Evolutionary conservation across 192 early-diverging fungal species (phyloP), one percentile per base, ranked within the genome.

Genomic region (Podila epigama): DNA sequence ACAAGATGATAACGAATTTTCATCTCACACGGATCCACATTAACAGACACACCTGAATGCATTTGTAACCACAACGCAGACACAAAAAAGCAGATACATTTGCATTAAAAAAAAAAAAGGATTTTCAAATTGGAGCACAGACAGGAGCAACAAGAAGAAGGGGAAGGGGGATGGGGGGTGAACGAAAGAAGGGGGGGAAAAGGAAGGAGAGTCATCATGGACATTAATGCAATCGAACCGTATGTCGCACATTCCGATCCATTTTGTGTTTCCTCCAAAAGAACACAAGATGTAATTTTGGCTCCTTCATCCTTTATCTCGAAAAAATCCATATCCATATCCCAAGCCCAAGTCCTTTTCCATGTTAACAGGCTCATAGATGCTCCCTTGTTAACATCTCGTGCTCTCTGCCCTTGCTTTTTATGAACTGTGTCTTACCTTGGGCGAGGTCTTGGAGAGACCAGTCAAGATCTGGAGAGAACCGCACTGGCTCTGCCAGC

Each of bases 401-500:
- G 28, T 32, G 22, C 42, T 22, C 3, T 20, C 6, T 36, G 7
- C 25, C 15, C 4, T 34, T 16, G 31, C 27, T 18, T 28, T 44
- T 28, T 20, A 8, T n/a, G n/a, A n/a, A n/a, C n/a, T n/a, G 3
- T 18, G 1, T 9, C 6, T 60, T 63, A 65, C 63, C 36, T 66
- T 70, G 56, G 79, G 80, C 15, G 84, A 65, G 16, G 63, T 66
- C 66, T 72, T 75, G 61, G 72, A 69, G 18, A 87, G 65, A 13
- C 64, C 40, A n/a, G 62, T 51, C 36, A 84, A 51, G 36, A 86
- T 58, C 39, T 58, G 40, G 36, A 84, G 42, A 40, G 82, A 56
- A 36, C 75, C 70, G 3, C 63, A 58, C 83, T 90, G 89, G 57
- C 87, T 86, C 65, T 89, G 89, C 86, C 89, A 88, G 66, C 88